These are phyloP conservation scores for Maudiozyma serrabonitensis DNA, from an alignment of 805 yeast genomes.

Conservation along the genomic window DNA sequence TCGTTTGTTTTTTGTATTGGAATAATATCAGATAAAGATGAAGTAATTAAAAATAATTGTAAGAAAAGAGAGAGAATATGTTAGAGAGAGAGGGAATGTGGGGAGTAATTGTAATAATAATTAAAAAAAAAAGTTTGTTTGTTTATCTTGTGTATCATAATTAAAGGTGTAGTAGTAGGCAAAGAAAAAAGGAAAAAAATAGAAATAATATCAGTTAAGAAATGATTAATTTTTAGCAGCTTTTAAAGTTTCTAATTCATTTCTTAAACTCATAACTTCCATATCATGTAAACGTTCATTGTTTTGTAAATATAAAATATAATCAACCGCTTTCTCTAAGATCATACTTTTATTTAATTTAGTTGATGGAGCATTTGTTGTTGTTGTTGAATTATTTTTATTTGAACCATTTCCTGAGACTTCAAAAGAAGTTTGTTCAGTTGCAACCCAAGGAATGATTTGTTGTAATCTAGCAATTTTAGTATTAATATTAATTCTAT, in stretches of 20 bases:
- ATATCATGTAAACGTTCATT: slow-evolving; percentile 33
- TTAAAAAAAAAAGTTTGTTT: background rate
- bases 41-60: too few species aligned
- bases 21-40: background rate
- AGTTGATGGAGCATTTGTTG: slow-evolving; percentile 15
- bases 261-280: slow-evolving; percentile 27
- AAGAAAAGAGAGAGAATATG: too few species aligned
- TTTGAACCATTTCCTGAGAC: slow-evolving; percentile 4
- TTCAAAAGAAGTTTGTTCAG: slow-evolving; percentile 54
- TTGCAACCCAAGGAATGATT: slow-evolving; percentile 57
- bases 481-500: slow-evolving; percentile 60
- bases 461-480: slow-evolving; percentile 58
- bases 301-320: slow-evolving; percentile 43
- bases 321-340: slow-evolving; percentile 59
- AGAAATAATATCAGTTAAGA: background rate
- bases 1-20: background rate
- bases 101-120: too few species aligned
- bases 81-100: too few species aligned
- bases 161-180: background rate
- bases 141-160: background rate
- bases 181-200: background rate
- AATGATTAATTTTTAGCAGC: background rate
- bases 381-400: background rate
- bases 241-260: slow-evolving; percentile 24
- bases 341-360: slow-evolving; percentile 56